A percentile compares a stretch with the other conserved stretches of the same genome.
Evolutionary conservation across 306 rosid genomes (phyloP).

Genomic region (Oxytropis ochrocephala): DNA sequence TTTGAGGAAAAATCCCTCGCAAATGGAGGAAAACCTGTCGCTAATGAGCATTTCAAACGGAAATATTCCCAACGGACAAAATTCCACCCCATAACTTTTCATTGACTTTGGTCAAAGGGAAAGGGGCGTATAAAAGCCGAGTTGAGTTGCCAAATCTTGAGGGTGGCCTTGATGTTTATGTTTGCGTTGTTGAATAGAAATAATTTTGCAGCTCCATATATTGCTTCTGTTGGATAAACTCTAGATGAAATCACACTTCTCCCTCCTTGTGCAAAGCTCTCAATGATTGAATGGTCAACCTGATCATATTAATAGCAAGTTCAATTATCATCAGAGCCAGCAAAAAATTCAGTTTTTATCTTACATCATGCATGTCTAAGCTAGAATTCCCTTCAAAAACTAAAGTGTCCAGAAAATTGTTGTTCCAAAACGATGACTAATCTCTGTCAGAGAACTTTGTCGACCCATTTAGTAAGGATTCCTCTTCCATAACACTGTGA

Average conservation of each 20-base stretch:
- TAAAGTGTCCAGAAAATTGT: too few relatives aligned
- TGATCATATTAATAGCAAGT: slow-evolving; percentile 3
- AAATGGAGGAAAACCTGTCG: too few relatives aligned
- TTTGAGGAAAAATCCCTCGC: too few relatives aligned
- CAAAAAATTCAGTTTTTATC: background rate
- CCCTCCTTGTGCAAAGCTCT: slow-evolving; percentile 83
- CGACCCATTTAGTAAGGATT: too few relatives aligned
- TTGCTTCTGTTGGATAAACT: slow-evolving; percentile 81
- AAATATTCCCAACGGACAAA: too few relatives aligned
- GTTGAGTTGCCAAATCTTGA: slow-evolving; percentile 64
- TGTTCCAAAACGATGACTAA: too few relatives aligned
- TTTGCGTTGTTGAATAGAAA: slow-evolving; percentile 79
- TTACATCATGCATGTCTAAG: background rate
- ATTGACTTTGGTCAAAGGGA: slow-evolving; percentile 35
- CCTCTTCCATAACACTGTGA: too few relatives aligned
- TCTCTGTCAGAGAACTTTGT: too few relatives aligned
- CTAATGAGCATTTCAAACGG: too few relatives aligned
- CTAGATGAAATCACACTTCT: slow-evolving; percentile 68
- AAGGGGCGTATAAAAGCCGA: slow-evolving; percentile 76
- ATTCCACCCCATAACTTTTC: too few relatives aligned
- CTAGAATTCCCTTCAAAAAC: too few relatives aligned
- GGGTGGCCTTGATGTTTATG: slow-evolving; percentile 51
- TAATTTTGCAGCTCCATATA: slow-evolving; percentile 68
- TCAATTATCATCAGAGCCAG: background rate
- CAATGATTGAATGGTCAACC: slow-evolving; percentile 88